Conservation (phyloP, 1,284 basidiomycete genomes). For the Entoloma clypeatum region DNA sequence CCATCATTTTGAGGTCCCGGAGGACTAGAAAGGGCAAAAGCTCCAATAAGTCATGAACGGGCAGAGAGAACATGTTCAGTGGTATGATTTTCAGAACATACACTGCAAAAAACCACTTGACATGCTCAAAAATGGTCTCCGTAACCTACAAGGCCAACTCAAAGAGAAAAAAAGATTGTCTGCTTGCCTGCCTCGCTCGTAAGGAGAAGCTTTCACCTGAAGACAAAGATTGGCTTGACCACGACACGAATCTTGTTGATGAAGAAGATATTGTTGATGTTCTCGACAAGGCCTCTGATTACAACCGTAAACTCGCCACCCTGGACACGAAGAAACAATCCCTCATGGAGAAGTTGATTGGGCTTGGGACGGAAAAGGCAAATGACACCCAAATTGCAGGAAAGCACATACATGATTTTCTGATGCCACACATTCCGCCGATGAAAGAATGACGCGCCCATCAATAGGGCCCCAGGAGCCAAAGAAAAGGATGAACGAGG, state of each 20-base stretch:
- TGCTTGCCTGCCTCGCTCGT: conserved; percentile 6
- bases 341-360: conserved; percentile 13
- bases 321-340: conserved; percentile 13
- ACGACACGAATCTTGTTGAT: conserved; percentile 22
- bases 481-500: too few species aligned
- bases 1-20: too few species aligned
- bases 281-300: conserved; percentile 14
- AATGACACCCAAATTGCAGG: conserved; percentile 12
- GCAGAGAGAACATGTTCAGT: background rate
- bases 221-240: conserved; percentile 23
- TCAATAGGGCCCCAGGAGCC: too few species aligned
- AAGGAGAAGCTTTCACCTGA: conserved; percentile 15
- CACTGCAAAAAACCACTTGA: background rate
- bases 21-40: too few species aligned
- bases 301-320: conserved; percentile 3
- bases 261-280: conserved; percentile 17
- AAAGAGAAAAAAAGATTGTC: conserved; percentile 5
- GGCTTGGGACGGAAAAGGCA: conserved; percentile 9
- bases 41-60: background rate
- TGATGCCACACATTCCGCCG: too few species aligned
- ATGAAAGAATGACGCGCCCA: too few species aligned
- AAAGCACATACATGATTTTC: too few species aligned
- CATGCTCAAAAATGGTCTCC: conserved; percentile 11
- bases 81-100: background rate
- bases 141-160: conserved; percentile 5